Percentiles rank a stretch among this genome's conserved stretches.
phyloP scores from a whole-genome alignment of 1,284 basidiomycete genomes.

The Melampsora larici-populina region DNA sequence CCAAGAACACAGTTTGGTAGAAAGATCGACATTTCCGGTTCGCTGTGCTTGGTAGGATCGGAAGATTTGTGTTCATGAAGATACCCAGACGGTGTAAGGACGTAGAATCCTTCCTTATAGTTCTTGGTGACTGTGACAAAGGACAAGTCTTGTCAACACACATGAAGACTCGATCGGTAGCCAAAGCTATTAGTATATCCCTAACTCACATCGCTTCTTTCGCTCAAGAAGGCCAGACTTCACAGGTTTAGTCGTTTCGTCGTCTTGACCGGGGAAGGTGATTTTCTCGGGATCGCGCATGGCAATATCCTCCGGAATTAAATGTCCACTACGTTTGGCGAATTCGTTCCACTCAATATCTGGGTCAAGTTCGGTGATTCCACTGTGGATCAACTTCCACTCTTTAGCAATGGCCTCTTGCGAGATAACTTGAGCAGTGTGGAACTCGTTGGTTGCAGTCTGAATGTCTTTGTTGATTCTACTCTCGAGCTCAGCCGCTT shows the following conservation, averaged over 20 bases:
- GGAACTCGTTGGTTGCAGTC: conserved; percentile 46
- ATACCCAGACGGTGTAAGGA: conserved; percentile 51
- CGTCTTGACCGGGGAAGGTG: conserved; percentile 49
- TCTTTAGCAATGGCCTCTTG: conserved; percentile 7
- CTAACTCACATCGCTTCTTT: conserved; percentile 80
- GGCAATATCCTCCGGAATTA: conserved; percentile 74
- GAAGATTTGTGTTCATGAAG: conserved; percentile 49
- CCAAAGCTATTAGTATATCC: conserved; percentile 63
- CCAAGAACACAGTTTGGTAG: conserved; percentile 48
- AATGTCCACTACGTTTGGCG: conserved; percentile 86
- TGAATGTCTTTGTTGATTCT: conserved; percentile 47
- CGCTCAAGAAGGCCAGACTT: conserved; percentile 49
- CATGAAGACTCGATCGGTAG: background rate
- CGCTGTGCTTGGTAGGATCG: conserved; percentile 46
- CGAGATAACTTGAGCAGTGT: conserved; percentile 29
- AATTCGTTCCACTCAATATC: conserved; percentile 97
- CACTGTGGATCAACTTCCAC: conserved; percentile 52
- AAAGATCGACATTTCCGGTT: conserved; percentile 50
- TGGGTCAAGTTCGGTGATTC: conserved; percentile 79
- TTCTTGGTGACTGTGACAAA: conserved; percentile 10
- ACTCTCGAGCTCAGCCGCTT: conserved; percentile 40
- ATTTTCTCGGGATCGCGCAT: conserved; percentile 46
- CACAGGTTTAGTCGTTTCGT: conserved; percentile 47
- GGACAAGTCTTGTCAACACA: background rate
- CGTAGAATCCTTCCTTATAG: conserved; percentile 48